A percentile compares a stretch with the other conserved stretches of the same genome.
phyloP scores from a whole-genome alignment of 2,329 filamentous ascomycete genomes.

The Zymoseptoria passerinii region DNA sequence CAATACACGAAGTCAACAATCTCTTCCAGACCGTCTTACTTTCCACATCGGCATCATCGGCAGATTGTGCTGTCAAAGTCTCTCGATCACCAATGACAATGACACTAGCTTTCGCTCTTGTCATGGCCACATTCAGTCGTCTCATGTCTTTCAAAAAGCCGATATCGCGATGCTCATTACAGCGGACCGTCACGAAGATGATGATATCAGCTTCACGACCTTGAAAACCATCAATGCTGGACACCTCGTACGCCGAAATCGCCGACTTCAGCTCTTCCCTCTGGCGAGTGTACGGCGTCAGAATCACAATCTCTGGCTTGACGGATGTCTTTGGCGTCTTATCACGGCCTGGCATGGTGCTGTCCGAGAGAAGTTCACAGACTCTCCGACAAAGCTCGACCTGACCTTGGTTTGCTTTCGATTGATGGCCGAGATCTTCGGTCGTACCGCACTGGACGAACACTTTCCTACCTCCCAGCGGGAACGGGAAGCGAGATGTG shows the following conservation, averaged over 20 bases:
- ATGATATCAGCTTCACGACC: conserved; percentile 4
- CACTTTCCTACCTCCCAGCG: background rate
- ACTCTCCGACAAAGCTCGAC: background rate
- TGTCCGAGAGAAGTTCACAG: background rate
- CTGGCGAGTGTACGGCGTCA: conserved; percentile 3
- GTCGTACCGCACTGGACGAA: conserved; percentile 1
- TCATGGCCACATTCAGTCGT: conserved; percentile 7
- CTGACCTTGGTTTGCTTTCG: conserved; percentile 2
- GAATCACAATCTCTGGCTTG: background rate
- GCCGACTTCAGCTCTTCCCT: background rate
- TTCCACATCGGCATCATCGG: background rate
- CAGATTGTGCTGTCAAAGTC: background rate
- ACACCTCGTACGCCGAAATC: background rate
- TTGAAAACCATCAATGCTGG: conserved; percentile 3
- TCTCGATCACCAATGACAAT: conserved; percentile 3
- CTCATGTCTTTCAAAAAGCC: conserved; percentile 82
- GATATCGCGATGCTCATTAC: conserved; percentile 2
- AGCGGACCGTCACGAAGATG: conserved; percentile 1
- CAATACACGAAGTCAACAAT: background rate
- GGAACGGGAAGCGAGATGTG: conserved; percentile 1
- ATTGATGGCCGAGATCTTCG: conserved; percentile 3
- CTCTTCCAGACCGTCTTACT: background rate
- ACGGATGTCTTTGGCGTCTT: background rate
- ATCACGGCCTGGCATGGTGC: background rate
- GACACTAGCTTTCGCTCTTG: conserved; percentile 2